Conservation (phyloP, 78 protist genomes). For the Paulinella micropora region DNA sequence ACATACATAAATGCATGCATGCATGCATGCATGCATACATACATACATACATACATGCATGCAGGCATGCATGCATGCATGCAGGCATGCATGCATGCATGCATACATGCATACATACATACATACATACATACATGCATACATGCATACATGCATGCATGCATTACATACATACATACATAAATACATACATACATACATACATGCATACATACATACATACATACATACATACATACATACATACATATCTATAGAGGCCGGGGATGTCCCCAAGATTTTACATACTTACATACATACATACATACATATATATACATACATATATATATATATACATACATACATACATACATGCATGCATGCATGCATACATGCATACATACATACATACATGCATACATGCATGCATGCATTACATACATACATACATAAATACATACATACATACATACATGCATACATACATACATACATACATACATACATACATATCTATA, state of each 20-base stretch:
- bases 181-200: background rate
- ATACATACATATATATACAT: too few species aligned
- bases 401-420: too few species aligned
- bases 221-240: background rate
- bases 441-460: background rate
- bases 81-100: too few species aligned
- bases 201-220: background rate
- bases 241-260: background rate
- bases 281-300: background rate
- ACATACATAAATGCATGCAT: background rate
- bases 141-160: background rate
- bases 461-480: background rate
- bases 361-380: background rate
- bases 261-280: too few species aligned
- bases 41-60: background rate
- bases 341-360: background rate
- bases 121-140: background rate
- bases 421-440: background rate
- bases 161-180: background rate
- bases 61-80: background rate
- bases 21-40: background rate
- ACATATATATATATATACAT: too few species aligned
- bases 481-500: background rate
- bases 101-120: background rate
- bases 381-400: too few species aligned